Evolutionary conservation across 2,329 filamentous ascomycete species (phyloP).

Genomic region (Fusarium domesticum): DNA sequence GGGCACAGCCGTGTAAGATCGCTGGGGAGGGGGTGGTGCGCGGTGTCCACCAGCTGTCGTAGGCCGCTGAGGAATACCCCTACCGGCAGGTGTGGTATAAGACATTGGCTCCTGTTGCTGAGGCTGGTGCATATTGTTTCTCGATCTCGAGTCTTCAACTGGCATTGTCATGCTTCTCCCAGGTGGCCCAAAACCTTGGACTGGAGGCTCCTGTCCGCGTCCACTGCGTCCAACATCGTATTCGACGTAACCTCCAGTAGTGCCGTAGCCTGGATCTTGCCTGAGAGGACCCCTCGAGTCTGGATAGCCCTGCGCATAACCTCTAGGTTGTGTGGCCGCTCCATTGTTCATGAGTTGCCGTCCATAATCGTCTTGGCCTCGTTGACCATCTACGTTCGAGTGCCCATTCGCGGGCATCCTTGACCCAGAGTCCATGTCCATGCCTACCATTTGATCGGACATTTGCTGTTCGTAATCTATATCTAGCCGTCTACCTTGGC

Average conservation of each 20-base stretch:
- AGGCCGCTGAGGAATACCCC: conserved; percentile 50
- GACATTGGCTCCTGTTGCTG: conserved; percentile 45
- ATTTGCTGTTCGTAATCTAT: conserved; percentile 33
- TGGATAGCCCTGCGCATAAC: conserved; percentile 34
- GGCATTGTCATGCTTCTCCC: conserved; percentile 63
- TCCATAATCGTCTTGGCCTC: conserved; percentile 28
- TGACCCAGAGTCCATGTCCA: conserved; percentile 34
- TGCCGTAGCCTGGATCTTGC: conserved; percentile 23
- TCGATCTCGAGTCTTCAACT: conserved; percentile 43
- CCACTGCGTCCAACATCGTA: conserved; percentile 29
- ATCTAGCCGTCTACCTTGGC: conserved; percentile 19
- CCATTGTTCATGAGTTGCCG: conserved; percentile 26
- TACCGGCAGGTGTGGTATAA: conserved; percentile 44
- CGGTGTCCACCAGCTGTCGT: conserved; percentile 54
- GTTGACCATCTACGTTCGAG: conserved; percentile 28
- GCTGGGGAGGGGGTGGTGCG: conserved; percentile 53
- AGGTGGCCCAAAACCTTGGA: conserved; percentile 49
- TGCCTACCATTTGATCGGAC: conserved; percentile 34
- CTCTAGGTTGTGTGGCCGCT: conserved; percentile 30
- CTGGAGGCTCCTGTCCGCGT: conserved; percentile 30
- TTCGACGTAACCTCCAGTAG: conserved; percentile 25
- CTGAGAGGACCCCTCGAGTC: conserved; percentile 29
- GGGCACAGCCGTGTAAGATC: conserved; percentile 44
- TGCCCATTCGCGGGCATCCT: conserved; percentile 22
- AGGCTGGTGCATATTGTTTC: conserved; percentile 36